Conservation (phyloP, 2,329 filamentous ascomycete species). For the Penicillium capsulatum region DNA sequence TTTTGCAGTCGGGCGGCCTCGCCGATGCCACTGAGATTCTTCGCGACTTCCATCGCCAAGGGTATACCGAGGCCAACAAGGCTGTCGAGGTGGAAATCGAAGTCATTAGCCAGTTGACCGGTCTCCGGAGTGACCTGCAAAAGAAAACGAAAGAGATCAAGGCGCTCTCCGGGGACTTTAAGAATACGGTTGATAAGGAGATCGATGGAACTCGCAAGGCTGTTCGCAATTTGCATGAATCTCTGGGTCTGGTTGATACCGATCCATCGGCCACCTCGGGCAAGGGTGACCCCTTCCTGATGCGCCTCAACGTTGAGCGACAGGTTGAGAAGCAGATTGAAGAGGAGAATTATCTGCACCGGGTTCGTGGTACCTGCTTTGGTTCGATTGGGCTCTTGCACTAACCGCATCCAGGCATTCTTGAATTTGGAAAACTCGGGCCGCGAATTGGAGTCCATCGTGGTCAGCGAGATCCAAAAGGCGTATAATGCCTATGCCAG, state of each 20-base stretch:
- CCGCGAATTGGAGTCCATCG: constrained; percentile 89
- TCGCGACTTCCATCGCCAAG: constrained; percentile 74
- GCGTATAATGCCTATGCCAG: constrained; percentile 91
- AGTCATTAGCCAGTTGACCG: constrained; percentile 80
- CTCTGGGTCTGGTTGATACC: constrained; percentile 71
- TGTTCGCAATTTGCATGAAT: constrained; percentile 76
- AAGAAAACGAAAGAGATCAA: constrained; percentile 99
- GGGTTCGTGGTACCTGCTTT: constrained; percentile 53
- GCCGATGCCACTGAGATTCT: constrained; percentile 80
- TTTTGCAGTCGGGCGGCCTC: constrained; percentile 77
- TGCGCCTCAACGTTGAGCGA: constrained; percentile 79
- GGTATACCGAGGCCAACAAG: constrained; percentile 77
- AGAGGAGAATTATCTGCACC: constrained; percentile 94
- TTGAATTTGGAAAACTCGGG: constrained; percentile 92
- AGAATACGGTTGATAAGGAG: constrained; percentile 93
- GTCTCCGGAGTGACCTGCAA: constrained; percentile 78
- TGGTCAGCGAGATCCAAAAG: constrained; percentile 96
- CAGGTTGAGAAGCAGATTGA: constrained; percentile 90
- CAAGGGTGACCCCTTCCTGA: constrained; percentile 87
- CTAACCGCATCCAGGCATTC: constrained; percentile 62
- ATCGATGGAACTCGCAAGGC: constrained; percentile 78
- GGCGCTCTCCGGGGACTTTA: constrained; percentile 86
- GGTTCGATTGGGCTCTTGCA: constrained; percentile 10
- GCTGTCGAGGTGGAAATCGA: constrained; percentile 87
- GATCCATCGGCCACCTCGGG: constrained; percentile 71